These are phyloP conservation scores for Puccinia horiana DNA, from an alignment of 1,284 basidiomycete species.

Conservation along the genomic window DNA sequence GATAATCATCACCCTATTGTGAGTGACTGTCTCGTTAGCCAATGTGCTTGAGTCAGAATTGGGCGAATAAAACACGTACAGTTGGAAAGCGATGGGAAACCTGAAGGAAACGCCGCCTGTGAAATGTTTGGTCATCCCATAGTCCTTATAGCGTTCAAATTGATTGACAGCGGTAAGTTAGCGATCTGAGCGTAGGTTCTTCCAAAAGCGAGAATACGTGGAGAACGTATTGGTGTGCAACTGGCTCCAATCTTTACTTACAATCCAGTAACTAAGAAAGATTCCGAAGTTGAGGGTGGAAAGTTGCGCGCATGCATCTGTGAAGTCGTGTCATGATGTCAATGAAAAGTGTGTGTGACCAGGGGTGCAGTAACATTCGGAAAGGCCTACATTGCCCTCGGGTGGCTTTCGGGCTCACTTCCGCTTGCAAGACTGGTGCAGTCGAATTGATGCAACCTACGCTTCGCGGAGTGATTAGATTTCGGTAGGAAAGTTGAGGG, in stretches of 20 bases:
- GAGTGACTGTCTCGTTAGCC: neutral
- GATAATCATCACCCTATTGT: constrained; percentile 53
- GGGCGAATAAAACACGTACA: constrained; percentile 27
- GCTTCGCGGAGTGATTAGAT: neutral
- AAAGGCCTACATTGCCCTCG: constrained; percentile 54
- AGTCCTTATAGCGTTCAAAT: constrained; percentile 50
- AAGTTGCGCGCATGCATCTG: constrained; percentile 56
- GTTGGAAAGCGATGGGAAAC: constrained; percentile 53
- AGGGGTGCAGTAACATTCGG: neutral
- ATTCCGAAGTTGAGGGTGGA: constrained; percentile 57
- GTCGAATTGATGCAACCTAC: constrained; percentile 58
- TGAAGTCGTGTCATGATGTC: neutral
- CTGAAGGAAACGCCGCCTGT: constrained; percentile 39
- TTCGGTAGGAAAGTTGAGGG: neutral
- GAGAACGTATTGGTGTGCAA: neutral
- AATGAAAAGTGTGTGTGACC: neutral
- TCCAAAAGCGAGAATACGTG: neutral
- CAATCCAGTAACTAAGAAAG: constrained; percentile 55
- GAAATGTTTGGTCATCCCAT: constrained; percentile 54
- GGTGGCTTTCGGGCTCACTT: constrained; percentile 56
- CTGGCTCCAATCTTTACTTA: neutral
- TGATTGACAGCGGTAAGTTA: neutral
- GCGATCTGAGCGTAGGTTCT: neutral
- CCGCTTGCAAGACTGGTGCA: constrained; percentile 57
- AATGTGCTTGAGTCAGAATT: too few relatives aligned